These are phyloP conservation scores for Arabidopsis arenosa DNA, from an alignment of 345 rosid genomes.

Conservation along the genomic window DNA sequence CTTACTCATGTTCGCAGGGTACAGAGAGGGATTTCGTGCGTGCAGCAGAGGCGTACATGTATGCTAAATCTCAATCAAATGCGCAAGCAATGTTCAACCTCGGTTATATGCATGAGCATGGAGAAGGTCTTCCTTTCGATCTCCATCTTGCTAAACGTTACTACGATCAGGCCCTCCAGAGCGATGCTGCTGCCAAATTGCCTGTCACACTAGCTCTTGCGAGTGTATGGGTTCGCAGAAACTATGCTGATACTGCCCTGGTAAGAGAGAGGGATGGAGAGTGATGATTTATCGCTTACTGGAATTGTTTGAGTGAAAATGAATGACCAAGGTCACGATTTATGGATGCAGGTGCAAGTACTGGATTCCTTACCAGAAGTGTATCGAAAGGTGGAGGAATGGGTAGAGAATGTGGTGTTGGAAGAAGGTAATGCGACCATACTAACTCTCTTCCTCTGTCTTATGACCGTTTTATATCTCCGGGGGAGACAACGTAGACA, in stretches of 20 bases:
- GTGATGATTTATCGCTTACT: not conserved
- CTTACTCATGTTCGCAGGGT: slow-evolving; percentile 54
- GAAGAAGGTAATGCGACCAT: slow-evolving; percentile 96
- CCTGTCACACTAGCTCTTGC: slow-evolving; percentile 78
- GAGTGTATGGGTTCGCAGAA: slow-evolving; percentile 81
- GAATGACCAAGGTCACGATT: not conserved
- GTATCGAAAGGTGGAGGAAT: slow-evolving; percentile 73
- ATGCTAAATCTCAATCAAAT: slow-evolving; percentile 84
- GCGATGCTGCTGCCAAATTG: slow-evolving; percentile 68
- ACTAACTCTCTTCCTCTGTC: slow-evolving; percentile 69
- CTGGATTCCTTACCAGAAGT: slow-evolving; percentile 84
- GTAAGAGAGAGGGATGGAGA: slow-evolving; percentile 44
- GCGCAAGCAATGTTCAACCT: slow-evolving; percentile 97
- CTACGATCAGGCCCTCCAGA: slow-evolving; percentile 86
- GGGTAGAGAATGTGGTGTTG: slow-evolving; percentile 79
- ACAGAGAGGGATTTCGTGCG: slow-evolving; percentile 79
- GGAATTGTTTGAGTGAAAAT: not conserved
- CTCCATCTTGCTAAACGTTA: slow-evolving; percentile 93
- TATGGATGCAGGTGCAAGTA: slow-evolving; percentile 50
- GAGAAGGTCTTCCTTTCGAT: slow-evolving; percentile 84
- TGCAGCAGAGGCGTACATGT: slow-evolving; percentile 95
- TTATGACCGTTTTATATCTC: slow-evolving; percentile 71
- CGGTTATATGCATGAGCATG: slow-evolving; percentile 97
- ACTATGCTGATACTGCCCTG: slow-evolving; percentile 67
- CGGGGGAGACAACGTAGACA: slow-evolving; percentile 71